Base-by-base conservation (phyloP, 2,329 filamentous ascomycete genomes). In the Aspergillus puulaauensis region DNA sequence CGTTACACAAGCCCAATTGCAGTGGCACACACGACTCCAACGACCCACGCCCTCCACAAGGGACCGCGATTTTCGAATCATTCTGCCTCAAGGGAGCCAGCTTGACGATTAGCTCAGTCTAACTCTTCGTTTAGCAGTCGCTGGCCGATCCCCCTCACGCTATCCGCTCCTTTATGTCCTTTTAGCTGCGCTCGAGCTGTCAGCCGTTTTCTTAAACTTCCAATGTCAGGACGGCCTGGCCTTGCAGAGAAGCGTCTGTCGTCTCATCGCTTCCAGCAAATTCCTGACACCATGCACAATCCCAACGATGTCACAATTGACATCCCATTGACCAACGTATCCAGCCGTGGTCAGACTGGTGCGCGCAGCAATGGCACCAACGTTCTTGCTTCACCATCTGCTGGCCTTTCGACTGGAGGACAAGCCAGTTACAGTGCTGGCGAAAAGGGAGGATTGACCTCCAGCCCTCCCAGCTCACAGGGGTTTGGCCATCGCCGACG, bases 301-400 rank as follows among this genome's bases (percentile, higher is more conserved):
- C 75, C 79, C 27, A 78, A 82, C 61, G 82, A 85, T 65, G 80
- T 79, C 44, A 84, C 83, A 24, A 83, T 83, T 65, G 81, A 87
- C 64, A 88, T 88, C 52, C 86, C 86, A 7, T 76, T 88, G 61
- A 80, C 83, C 63, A 79, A 77, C 48, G 81, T 86, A 41, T 72
- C 78, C 62, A 83, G 79, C 56, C 76, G 77, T 60, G 74, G 76
- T 52, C 77, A 78, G 58, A 77, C 76, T 12, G 77, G 77, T 40
- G 75, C 73, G 43, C 76, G 79, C 46, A 78, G 76, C 61, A 67
- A 64, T 55, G 63, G 64, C n/a, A 63, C 63, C 7, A 72, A 74
- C 44, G 67, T 67, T 33, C 57, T 63, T 19, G 66, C 68, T 58
- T 73, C 70, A 19, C 68, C 73, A 4, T 58, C 59, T 9, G 47